Percentiles rank a stretch among this genome's conserved stretches.
phyloP scores from a whole-genome alignment of 805 yeast genomes.

The Sugiyamaella lignohabitans region DNA sequence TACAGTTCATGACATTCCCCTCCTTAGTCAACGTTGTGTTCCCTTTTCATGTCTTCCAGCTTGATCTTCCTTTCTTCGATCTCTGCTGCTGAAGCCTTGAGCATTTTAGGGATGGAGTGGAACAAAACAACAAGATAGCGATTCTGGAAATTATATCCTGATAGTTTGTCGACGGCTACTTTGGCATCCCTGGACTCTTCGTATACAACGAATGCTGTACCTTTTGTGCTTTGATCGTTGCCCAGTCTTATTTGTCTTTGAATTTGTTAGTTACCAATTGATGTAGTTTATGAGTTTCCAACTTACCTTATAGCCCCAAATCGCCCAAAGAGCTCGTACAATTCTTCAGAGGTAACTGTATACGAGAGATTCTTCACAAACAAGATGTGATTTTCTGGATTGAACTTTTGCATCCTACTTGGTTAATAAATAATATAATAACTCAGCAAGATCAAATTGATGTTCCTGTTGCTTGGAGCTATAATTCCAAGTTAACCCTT shows the following conservation, averaged over 20 bases:
- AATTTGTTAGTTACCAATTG: not conserved
- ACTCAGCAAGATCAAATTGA: too few relatives aligned
- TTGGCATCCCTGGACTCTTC: slow-evolving; percentile 43
- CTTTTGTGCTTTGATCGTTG: slow-evolving; percentile 35
- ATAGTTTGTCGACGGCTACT: slow-evolving; percentile 48
- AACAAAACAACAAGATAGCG: slow-evolving; percentile 49
- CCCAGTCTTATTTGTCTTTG: slow-evolving; percentile 44
- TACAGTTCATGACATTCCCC: not conserved
- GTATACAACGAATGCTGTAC: slow-evolving; percentile 53
- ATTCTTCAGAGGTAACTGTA: slow-evolving; percentile 39
- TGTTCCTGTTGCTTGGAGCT: too few relatives aligned
- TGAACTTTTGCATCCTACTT: too few relatives aligned
- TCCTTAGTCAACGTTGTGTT: slow-evolving; percentile 20
- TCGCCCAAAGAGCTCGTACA: slow-evolving; percentile 48
- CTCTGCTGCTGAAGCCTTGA: slow-evolving; percentile 25
- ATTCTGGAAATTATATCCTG: slow-evolving; percentile 54
- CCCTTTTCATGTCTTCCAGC: slow-evolving; percentile 27
- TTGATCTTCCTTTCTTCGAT: slow-evolving; percentile 26
- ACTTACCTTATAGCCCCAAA: slow-evolving; percentile 44
- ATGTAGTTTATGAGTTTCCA: not conserved
- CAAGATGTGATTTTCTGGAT: slow-evolving; percentile 32
- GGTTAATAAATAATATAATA: not conserved
- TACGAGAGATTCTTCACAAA: slow-evolving; percentile 55
- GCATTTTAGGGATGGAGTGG: slow-evolving; percentile 40
- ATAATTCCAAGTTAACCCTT: too few relatives aligned